Evolutionary conservation across 306 rosid species (phyloP).

Genomic region (Aeschynomene evenia): DNA sequence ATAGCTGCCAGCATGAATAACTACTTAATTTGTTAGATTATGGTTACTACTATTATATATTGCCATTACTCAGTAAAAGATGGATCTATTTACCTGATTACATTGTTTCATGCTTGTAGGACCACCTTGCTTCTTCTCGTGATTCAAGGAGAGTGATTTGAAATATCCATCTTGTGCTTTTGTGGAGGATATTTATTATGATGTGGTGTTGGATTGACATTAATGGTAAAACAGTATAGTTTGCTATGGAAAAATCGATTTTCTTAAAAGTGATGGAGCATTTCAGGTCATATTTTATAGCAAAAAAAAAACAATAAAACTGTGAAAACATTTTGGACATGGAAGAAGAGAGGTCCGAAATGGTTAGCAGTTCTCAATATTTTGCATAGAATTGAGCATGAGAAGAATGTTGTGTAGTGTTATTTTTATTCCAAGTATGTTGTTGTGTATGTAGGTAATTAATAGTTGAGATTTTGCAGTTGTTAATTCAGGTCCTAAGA

Average conservation of each 20-base stretch:
- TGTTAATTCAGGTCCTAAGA: constrained; percentile 39
- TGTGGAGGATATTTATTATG: constrained; percentile 18
- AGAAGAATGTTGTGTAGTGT: constrained; percentile 38
- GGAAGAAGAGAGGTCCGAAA: constrained; percentile 32
- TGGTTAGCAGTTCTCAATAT: constrained; percentile 14
- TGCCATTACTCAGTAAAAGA: neutral
- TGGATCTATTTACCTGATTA: constrained; percentile 25
- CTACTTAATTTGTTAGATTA: constrained; percentile 9
- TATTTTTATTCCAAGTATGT: constrained; percentile 3
- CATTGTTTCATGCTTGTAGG: constrained; percentile 55
- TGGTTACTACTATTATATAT: neutral
- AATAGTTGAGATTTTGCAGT: constrained; percentile 30
- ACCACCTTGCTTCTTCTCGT: constrained; percentile 79
- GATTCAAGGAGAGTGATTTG: constrained; percentile 76
- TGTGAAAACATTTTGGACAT: constrained; percentile 26
- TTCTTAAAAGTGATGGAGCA: constrained; percentile 36
- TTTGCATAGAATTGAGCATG: constrained; percentile 34
- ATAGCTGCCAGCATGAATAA: neutral
- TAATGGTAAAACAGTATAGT: constrained; percentile 16
- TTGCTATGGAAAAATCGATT: constrained; percentile 27
- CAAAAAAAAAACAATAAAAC: constrained; percentile 30
- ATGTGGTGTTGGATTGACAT: constrained; percentile 29
- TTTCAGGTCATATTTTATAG: constrained; percentile 25
- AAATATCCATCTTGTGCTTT: constrained; percentile 29
- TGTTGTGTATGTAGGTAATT: constrained; percentile 31